Base-by-base conservation (phyloP, 2,329 filamentous ascomycete species). In the Cordyceps tenuipes region DNA sequence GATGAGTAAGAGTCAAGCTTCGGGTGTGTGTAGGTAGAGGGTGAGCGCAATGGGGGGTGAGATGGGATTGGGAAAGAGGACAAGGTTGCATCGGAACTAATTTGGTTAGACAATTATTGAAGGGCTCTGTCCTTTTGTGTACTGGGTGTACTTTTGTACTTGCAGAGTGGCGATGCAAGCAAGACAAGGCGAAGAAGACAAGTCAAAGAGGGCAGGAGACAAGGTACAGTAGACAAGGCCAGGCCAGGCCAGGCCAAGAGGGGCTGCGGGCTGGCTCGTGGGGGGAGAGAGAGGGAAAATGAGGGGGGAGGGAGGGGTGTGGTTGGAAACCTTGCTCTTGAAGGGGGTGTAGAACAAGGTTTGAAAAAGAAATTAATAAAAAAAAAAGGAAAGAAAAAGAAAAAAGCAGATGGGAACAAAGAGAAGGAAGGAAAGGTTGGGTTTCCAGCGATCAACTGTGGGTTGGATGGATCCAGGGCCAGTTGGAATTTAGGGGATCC, bases 361-460 rank as follows among this genome's bases (percentile, higher is more conserved):
- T 17, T 19, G 19, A 9, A 57, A 57, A 57, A 39, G 44, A 31
- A 58, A 50, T 23, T 23, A 23, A 23, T 3, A 23, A 23, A 23
- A 23, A 23, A 4, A 23, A 23, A 23, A 23, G 4, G 4, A 23
- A 23, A 23, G 4, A 23, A 23, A 23, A 23, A 23, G 23, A 23
- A 23, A 23, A 23, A 23, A 23, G 23, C 23, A 23, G 23, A 23
- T 23, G 26, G 36, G 39, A 29, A 50, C 19, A 49, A 57, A 57
- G 15, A n/a, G 31, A 23, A 49, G 9, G 29, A 29, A 48, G 49
- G 46, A n/a, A n/a, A n/a, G 19, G 31, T 41, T 29, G 34, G 29
- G 12, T 34, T 48, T 21, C 43, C 21, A 51, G 47, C 47, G 57
- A 59, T 59, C 57, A 52, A 59, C 48, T 47, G 48, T 59, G 49